Conservation (phyloP, 116 monocot species). For the Papilionanthe hybrid region DNA sequence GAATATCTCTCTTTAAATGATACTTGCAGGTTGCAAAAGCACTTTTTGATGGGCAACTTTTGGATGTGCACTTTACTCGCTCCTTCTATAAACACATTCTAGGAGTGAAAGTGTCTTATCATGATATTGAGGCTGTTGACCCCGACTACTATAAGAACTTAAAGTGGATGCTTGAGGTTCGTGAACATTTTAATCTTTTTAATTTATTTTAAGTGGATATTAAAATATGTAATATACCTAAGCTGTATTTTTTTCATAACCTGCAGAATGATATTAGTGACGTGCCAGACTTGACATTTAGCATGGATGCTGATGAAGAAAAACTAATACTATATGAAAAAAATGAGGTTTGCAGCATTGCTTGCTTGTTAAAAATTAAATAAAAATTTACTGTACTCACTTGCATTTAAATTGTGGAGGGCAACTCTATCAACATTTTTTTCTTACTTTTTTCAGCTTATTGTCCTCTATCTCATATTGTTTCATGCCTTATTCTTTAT, state of each 20-base stretch:
- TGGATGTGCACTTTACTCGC: conserved; percentile 65
- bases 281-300: conserved; percentile 59
- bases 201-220: neutral
- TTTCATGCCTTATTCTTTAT: too few relatives aligned
- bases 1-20: neutral
- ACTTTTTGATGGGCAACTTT: conserved; percentile 61
- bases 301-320: conserved; percentile 67
- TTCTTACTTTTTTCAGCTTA: too few relatives aligned
- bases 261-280: conserved; percentile 58
- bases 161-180: conserved; percentile 68
- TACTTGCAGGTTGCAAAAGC: conserved; percentile 58
- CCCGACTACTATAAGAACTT: conserved; percentile 78
- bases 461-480: too few relatives aligned
- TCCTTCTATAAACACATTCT: conserved; percentile 75
- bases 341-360: conserved; percentile 30
- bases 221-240: neutral
- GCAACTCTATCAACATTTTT: too few relatives aligned
- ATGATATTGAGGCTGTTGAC: conserved; percentile 67
- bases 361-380: neutral
- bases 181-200: neutral
- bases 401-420: neutral
- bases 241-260: conserved; percentile 2
- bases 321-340: conserved; percentile 66
- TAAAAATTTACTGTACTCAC: neutral
- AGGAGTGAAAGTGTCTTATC: conserved; percentile 63